Percentiles rank a stretch among this genome's conserved stretches.
These are phyloP conservation scores for Peniophora sp. DNA, from an alignment of 1,284 basidiomycete species.

Conservation along the genomic window DNA sequence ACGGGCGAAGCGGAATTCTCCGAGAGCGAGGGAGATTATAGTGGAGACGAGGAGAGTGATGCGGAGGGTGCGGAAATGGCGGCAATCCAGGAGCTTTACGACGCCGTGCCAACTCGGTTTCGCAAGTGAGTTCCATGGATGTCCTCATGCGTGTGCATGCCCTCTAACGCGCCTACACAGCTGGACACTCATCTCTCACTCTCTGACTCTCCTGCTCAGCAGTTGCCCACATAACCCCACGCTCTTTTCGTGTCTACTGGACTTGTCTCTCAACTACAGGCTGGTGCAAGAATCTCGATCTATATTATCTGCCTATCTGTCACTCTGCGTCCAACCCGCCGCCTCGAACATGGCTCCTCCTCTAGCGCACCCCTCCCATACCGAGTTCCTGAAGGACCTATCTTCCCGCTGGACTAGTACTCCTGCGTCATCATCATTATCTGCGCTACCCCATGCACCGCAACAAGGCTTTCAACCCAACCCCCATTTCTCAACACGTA, in stretches of 20 bases:
- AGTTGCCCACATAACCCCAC: slow-evolving; percentile 37
- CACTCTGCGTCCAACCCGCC: slow-evolving; percentile 25
- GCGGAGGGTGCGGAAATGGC: slow-evolving; percentile 24
- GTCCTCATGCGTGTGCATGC: neutral
- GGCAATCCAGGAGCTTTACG: slow-evolving; percentile 35
- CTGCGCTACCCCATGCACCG: too few relatives aligned
- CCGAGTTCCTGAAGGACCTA: slow-evolving; percentile 30
- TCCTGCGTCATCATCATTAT: too few relatives aligned
- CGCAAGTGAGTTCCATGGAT: slow-evolving; percentile 31
- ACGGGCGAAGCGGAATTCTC: slow-evolving; percentile 14
- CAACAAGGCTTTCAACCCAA: neutral
- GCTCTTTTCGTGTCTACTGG: slow-evolving; percentile 38
- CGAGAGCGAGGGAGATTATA: slow-evolving; percentile 13
- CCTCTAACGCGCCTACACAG: slow-evolving; percentile 19
- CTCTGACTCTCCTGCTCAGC: slow-evolving; percentile 36
- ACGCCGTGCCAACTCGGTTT: slow-evolving; percentile 37
- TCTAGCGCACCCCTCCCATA: slow-evolving; percentile 35
- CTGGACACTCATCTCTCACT: slow-evolving; percentile 41
- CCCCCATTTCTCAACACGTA: slow-evolving; percentile 9
- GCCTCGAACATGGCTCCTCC: slow-evolving; percentile 15
- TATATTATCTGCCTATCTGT: slow-evolving; percentile 30
- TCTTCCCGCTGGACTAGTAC: slow-evolving; percentile 22
- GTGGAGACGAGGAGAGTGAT: slow-evolving; percentile 7
- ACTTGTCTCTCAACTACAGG: slow-evolving; percentile 32
- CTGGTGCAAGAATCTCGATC: slow-evolving; percentile 34